Percentiles rank a stretch among this genome's conserved stretches.
Evolutionary conservation across 805 yeast species (phyloP).

Genomic region (Saccharomycopsis schoenii): DNA sequence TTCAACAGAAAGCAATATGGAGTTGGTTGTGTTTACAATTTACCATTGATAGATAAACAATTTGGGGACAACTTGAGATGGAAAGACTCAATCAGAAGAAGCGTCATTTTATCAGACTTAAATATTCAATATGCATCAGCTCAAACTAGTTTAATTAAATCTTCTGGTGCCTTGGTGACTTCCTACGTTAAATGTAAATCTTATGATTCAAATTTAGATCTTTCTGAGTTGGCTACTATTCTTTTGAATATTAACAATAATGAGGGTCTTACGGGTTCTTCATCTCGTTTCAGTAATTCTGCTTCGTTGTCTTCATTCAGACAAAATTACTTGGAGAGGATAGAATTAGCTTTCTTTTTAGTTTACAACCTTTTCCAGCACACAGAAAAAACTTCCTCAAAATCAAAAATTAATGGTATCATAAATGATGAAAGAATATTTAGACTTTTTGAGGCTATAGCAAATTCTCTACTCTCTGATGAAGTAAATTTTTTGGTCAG

Average conservation of each 20-base stretch:
- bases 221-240: slow-evolving; percentile 33
- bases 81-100: slow-evolving; percentile 36
- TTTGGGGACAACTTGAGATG: slow-evolving; percentile 38
- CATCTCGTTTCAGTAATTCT: slow-evolving; percentile 19
- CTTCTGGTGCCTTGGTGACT: slow-evolving; percentile 71
- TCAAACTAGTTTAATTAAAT: slow-evolving; percentile 59
- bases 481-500: slow-evolving; percentile 39
- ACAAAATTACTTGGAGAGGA: slow-evolving; percentile 48
- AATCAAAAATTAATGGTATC: slow-evolving; percentile 2
- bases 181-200: slow-evolving; percentile 43
- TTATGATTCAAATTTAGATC: slow-evolving; percentile 26
- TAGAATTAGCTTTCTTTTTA: slow-evolving; percentile 54
- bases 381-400: slow-evolving; percentile 21
- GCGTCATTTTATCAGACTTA: slow-evolving; percentile 47
- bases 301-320: slow-evolving; percentile 31
- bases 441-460: slow-evolving; percentile 25
- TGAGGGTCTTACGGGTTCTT: slow-evolving; percentile 32
- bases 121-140: slow-evolving; percentile 55
- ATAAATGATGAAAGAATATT: slow-evolving; percentile 18
- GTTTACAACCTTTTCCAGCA: slow-evolving; percentile 19
- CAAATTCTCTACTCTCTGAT: slow-evolving; percentile 38
- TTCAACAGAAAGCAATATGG: slow-evolving; percentile 35
- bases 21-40: slow-evolving; percentile 43
- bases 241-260: slow-evolving; percentile 43
- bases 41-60: slow-evolving; percentile 51